These are phyloP conservation scores for Fusarium penzigii DNA, from an alignment of 2,329 filamentous ascomycete genomes.

Conservation along the genomic window DNA sequence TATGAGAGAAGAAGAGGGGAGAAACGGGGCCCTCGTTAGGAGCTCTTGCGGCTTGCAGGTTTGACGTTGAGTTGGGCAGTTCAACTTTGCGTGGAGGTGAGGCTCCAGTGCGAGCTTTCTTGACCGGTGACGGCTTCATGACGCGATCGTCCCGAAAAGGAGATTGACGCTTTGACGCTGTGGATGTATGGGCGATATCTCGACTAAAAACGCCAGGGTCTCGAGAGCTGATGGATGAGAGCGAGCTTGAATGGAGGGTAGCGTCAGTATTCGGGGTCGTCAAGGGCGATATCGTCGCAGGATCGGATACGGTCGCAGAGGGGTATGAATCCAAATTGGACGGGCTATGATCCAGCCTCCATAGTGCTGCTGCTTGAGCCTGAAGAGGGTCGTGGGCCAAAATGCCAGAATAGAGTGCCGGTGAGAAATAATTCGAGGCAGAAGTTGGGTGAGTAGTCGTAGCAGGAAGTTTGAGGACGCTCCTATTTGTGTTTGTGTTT, in stretches of 20 bases:
- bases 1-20: constrained; percentile 55
- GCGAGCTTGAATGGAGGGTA: constrained; percentile 24
- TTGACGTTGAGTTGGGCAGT: constrained; percentile 34
- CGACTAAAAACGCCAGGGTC: constrained; percentile 13
- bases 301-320: constrained; percentile 11
- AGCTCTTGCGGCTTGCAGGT: constrained; percentile 28
- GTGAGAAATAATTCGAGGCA: constrained; percentile 12
- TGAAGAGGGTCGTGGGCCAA: constrained; percentile 15
- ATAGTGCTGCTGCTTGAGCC: constrained; percentile 19
- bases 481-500: constrained; percentile 7
- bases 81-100: constrained; percentile 48
- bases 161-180: constrained; percentile 30
- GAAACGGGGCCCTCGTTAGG: constrained; percentile 44
- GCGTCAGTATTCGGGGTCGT: constrained; percentile 14
- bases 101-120: constrained; percentile 51
- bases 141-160: constrained; percentile 22
- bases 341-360: constrained; percentile 23
- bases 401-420: constrained; percentile 11
- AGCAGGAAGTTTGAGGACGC: constrained; percentile 10
- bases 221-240: constrained; percentile 16
- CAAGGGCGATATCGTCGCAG: constrained; percentile 6
- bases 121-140: constrained; percentile 41
- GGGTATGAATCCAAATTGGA: constrained; percentile 17
- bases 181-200: constrained; percentile 7
- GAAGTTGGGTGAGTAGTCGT: constrained; percentile 14